phyloP scores from a whole-genome alignment of 2,329 filamentous ascomycete genomes.

The Chaetomium strumarium region DNA sequence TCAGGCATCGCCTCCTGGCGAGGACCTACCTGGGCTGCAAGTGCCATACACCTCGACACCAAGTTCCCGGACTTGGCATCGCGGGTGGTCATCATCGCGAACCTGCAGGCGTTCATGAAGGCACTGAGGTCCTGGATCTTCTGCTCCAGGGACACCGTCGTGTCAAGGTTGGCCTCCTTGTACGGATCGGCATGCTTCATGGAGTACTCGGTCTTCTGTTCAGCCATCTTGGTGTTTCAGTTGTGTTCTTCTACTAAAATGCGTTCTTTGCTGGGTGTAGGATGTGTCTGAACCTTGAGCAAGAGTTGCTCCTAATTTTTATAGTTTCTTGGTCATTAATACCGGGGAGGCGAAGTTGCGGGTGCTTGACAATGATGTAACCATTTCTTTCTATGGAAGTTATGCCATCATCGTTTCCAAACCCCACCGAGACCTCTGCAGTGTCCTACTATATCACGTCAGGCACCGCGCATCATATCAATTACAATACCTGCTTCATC shows the following conservation, averaged over 20 bases:
- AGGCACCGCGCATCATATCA: background rate
- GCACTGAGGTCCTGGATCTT: constrained; percentile 69
- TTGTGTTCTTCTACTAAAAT: background rate
- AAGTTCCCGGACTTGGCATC: constrained; percentile 59
- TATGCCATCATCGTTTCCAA: background rate
- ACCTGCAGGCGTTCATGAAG: constrained; percentile 71
- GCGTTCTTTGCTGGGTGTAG: background rate
- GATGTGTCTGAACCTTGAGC: background rate
- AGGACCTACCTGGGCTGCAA: constrained; percentile 64
- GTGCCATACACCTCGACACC: constrained; percentile 78
- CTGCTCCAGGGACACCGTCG: constrained; percentile 57
- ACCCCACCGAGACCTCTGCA: background rate
- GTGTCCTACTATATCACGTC: background rate
- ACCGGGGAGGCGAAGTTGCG: background rate
- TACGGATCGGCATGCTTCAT: constrained; percentile 71
- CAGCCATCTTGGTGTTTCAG: constrained; percentile 14
- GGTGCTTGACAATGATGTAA: background rate
- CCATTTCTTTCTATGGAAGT: background rate
- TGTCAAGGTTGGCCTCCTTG: constrained; percentile 63
- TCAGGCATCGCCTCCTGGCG: background rate
- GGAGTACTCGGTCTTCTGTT: constrained; percentile 49
- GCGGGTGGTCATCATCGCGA: constrained; percentile 82
- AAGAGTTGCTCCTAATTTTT: background rate
- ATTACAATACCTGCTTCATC: no score
- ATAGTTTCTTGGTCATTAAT: background rate